Evolutionary conservation across 768 basidiomycete genomes (phyloP).

Genomic region (Serpula lacrymans): DNA sequence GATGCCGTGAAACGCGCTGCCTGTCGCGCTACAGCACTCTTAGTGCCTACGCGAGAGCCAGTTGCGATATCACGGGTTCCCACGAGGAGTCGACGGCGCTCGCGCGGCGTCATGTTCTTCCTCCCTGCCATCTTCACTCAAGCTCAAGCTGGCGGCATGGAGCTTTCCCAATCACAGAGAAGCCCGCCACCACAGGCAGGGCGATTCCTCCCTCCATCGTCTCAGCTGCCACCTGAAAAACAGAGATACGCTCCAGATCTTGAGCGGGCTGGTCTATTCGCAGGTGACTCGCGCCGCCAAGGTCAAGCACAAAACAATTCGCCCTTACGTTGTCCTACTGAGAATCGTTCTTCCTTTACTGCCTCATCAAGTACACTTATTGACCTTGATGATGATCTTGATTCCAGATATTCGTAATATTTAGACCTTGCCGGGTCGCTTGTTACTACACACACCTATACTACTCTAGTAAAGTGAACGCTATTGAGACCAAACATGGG

Average conservation of each 20-base stretch:
- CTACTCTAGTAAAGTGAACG: conserved; percentile 24
- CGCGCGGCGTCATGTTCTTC: conserved; percentile 73
- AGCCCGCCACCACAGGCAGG: conserved; percentile 23
- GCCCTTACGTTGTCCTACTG: conserved; percentile 13
- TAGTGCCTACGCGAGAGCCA: conserved; percentile 37
- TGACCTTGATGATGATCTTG: conserved; percentile 27
- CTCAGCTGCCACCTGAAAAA: conserved; percentile 43
- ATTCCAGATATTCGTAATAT: conserved; percentile 17
- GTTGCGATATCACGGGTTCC: conserved; percentile 44
- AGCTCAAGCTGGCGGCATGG: conserved; percentile 27
- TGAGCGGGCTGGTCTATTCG: conserved; percentile 25
- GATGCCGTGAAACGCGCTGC: conserved; percentile 56
- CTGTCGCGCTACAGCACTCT: conserved; percentile 45
- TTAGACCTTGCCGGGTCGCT: conserved; percentile 6
- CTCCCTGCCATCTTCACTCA: conserved; percentile 76
- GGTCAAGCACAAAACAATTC: conserved; percentile 27
- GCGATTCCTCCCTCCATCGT: conserved; percentile 5
- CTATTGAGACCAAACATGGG: conserved; percentile 22
- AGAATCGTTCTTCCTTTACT: conserved; percentile 20
- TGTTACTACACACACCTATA: conserved; percentile 16
- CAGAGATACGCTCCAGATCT: conserved; percentile 33
- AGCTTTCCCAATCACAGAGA: conserved; percentile 19
- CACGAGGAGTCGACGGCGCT: conserved; percentile 42
- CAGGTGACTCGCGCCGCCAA: conserved; percentile 16
- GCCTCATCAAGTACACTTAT: conserved; percentile 24